Evolutionary conservation across 805 yeast species (phyloP), one percentile per base, ranked within the genome.

Genomic region (Saccharomycopsis sp.): DNA sequence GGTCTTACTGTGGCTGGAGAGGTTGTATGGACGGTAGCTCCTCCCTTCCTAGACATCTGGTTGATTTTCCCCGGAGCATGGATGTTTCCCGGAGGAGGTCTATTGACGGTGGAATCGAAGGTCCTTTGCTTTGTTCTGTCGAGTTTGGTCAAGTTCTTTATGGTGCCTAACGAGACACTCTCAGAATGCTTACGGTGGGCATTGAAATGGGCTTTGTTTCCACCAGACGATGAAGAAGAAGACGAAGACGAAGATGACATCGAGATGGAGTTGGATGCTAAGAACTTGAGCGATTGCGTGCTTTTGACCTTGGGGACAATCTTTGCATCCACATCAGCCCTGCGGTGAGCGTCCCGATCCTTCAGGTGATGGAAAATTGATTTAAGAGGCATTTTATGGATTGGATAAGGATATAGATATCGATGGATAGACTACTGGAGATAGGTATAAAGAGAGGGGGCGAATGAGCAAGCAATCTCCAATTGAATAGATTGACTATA

Each of bases 61-160:
- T 56, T 56, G 20, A 56, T 56, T n/a, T 20, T 52, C 14, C 61
- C 61, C 3, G 61, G 61, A 47, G 58, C 56, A 25, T 58, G 61
- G 23, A 57, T 44, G 12, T 52, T 44, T 24, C 25, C 41, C 29
- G 19, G 17, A n/a, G 3, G 19, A 9, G 38, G 7, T 14, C 17
- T 17, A n/a, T n/a, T 15, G 12, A 7, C 15, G 17, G 34, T 2
- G 9, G 19, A 7, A 17, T 56, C 58, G 22, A 56, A 50, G 42
- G 54, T 56, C 12, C n/a, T 3, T 14, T 19, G 17, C 20, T 15
- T 23, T n/a, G 42, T 29, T 2, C 49, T 5, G 8, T 23, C 53
- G n/a, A 15, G 22, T 29, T 53, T 22, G 3, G 38, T 9, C 9
- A 54, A 24, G 5, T 49, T 35, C 19, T 56, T 50, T 17, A 56